phyloP scores from a whole-genome alignment of 139 green algal species.

The Tetradesmus obliquus region DNA sequence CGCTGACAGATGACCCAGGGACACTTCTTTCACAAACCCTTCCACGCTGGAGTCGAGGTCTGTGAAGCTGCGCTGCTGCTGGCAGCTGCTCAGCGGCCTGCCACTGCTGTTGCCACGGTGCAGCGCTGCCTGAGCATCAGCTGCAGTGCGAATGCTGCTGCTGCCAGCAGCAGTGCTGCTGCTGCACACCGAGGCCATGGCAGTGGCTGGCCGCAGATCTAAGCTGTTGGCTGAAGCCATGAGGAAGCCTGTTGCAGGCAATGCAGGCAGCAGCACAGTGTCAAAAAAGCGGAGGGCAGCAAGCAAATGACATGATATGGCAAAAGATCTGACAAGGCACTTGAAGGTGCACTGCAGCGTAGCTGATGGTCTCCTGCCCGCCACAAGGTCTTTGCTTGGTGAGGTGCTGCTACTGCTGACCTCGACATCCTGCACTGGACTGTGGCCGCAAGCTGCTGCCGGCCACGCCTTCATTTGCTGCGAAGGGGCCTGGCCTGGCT shows the following conservation, averaged over 20 bases:
- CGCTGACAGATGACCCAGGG: constrained; percentile 18
- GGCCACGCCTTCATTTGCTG: neutral
- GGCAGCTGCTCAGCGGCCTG: neutral
- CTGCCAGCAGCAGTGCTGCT: neutral
- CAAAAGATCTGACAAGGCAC: no score
- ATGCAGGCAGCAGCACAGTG: neutral
- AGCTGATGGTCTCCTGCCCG: constrained; percentile 5
- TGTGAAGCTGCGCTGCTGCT: constrained; percentile 25
- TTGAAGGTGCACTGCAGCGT: neutral
- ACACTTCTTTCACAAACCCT: constrained; percentile 20
- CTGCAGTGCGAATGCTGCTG: neutral
- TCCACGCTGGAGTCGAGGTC: constrained; percentile 16
- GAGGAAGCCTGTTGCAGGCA: neutral
- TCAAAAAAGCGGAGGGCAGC: neutral
- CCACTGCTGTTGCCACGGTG: neutral
- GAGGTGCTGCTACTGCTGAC: neutral
- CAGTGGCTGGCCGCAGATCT: neutral
- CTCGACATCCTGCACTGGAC: neutral
- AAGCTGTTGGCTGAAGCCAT: neutral
- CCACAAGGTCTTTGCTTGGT: neutral
- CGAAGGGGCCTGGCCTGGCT: neutral
- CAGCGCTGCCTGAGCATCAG: neutral
- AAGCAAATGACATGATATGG: no score
- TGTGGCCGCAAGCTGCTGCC: neutral
- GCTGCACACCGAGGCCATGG: neutral